phyloP scores from a whole-genome alignment of 345 rosid species.

The Xanthoceras sorbifolium region DNA sequence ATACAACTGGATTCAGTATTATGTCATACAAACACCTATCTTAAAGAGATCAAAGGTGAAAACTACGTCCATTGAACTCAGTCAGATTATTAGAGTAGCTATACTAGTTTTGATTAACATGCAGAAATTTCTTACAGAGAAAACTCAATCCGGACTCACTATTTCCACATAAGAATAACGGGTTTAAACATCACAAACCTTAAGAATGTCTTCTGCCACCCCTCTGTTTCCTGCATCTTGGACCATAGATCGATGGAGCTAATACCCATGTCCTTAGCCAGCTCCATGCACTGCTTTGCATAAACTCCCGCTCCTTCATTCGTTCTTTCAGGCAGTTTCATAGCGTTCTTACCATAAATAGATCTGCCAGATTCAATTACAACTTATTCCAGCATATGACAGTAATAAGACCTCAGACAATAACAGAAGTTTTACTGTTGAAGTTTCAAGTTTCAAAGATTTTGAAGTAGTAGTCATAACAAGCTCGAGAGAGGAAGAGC shows the following conservation, averaged over 20 bases:
- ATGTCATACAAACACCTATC: not conserved
- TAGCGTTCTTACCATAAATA: conserved; percentile 68
- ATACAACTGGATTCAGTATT: not conserved
- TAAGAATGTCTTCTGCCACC: conserved; percentile 76
- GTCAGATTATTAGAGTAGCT: not conserved
- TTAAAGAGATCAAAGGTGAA: not conserved
- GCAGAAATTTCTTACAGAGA: not conserved
- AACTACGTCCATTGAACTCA: not conserved
- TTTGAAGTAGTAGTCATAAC: not conserved
- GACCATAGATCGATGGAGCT: conserved; percentile 73
- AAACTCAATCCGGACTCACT: not conserved
- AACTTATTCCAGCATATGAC: conserved; percentile 12
- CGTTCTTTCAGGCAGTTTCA: conserved; percentile 71
- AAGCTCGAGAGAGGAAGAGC: not conserved
- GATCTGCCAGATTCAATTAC: conserved; percentile 46
- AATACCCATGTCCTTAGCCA: conserved; percentile 64
- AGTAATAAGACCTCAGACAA: not conserved
- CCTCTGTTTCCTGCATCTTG: conserved; percentile 77
- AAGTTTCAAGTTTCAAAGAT: not conserved
- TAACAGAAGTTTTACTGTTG: not conserved
- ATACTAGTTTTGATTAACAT: not conserved
- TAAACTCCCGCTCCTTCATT: conserved; percentile 76
- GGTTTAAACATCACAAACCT: conserved; percentile 49
- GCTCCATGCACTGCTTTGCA: conserved; percentile 63
- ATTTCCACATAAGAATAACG: not conserved